These are phyloP conservation scores for Hydrangea macrophylla DNA, from an alignment of 148 eudicot species.

Conservation along the genomic window DNA sequence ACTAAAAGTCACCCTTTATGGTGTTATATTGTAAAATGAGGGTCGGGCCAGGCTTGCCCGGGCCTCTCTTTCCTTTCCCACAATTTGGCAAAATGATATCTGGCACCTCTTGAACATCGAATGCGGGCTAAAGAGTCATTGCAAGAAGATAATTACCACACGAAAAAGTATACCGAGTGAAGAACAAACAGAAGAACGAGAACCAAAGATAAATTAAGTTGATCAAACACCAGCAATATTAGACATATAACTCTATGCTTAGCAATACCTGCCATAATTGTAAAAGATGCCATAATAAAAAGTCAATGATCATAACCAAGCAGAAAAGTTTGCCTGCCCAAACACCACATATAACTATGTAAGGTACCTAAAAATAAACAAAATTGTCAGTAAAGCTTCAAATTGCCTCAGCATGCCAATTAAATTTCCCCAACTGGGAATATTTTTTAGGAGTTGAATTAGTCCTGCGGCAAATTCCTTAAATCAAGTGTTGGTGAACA, in stretches of 20 bases:
- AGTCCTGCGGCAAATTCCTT: too few species aligned
- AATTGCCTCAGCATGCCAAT: background rate
- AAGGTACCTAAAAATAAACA: conserved; percentile 55
- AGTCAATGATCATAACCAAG: conserved; percentile 87
- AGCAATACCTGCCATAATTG: conserved; percentile 61
- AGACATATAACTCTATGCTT: background rate
- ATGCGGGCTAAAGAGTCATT: conserved; percentile 54
- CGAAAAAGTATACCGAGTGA: background rate
- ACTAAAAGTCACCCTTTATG: too few species aligned
- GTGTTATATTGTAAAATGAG: too few species aligned
- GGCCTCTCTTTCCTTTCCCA: too few species aligned
- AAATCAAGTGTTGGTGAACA: too few species aligned
- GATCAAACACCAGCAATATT: background rate
- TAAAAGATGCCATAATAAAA: conserved; percentile 69
- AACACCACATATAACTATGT: conserved; percentile 76
- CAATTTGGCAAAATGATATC: conserved; percentile 35
- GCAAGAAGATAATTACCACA: background rate
- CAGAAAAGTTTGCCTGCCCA: conserved; percentile 98
- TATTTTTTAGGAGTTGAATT: too few species aligned
- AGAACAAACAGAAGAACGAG: background rate
- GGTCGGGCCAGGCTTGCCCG: too few species aligned
- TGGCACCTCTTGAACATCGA: conserved; percentile 71
- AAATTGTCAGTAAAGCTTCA: conserved; percentile 7
- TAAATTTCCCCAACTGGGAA: background rate
- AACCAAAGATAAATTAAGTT: conserved; percentile 1